Evolutionary conservation across 495 filamentous ascomycete species (phyloP).

Genomic region (Penicillium subrubescens): DNA sequence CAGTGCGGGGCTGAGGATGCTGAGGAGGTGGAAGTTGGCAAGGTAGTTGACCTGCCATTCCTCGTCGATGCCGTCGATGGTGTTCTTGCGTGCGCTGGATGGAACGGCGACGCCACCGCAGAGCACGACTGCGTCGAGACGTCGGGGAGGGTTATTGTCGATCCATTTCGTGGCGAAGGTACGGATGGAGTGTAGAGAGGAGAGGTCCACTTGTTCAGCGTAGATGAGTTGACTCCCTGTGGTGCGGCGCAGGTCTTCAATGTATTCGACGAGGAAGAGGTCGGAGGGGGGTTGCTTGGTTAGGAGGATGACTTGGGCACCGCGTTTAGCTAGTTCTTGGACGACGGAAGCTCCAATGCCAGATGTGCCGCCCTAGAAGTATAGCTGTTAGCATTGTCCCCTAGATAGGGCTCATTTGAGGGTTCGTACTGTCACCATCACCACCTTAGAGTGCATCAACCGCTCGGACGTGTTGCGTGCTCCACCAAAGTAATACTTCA

Average conservation of each 20-base stretch:
- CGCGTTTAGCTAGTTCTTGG: constrained; percentile 73
- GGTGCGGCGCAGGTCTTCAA: constrained; percentile 78
- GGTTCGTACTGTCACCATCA: constrained; percentile 82
- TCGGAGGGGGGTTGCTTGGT: constrained; percentile 79
- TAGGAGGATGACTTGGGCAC: constrained; percentile 89
- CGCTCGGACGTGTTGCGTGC: constrained; percentile 75
- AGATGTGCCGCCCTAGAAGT: constrained; percentile 78
- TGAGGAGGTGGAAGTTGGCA: constrained; percentile 90
- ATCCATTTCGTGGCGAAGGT: constrained; percentile 98
- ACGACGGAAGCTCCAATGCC: constrained; percentile 83
- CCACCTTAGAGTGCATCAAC: constrained; percentile 86
- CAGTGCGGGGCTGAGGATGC: constrained; percentile 84
- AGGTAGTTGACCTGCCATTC: constrained; percentile 96
- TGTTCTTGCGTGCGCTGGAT: constrained; percentile 53
- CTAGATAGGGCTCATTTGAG: no score
- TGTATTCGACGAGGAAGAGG: constrained; percentile 86
- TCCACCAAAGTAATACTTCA: constrained; percentile 82
- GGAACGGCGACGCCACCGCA: constrained; percentile 74
- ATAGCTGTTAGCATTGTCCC: constrained; percentile 14
- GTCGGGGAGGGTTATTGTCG: constrained; percentile 86
- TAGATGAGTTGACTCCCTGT: constrained; percentile 91
- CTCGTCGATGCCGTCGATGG: constrained; percentile 78
- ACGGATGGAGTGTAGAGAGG: constrained; percentile 83
- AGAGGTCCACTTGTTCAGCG: constrained; percentile 90
- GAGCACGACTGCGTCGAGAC: constrained; percentile 91